These are phyloP conservation scores for Viola pubescens DNA, from an alignment of 441 rosid species.

Conservation along the genomic window DNA sequence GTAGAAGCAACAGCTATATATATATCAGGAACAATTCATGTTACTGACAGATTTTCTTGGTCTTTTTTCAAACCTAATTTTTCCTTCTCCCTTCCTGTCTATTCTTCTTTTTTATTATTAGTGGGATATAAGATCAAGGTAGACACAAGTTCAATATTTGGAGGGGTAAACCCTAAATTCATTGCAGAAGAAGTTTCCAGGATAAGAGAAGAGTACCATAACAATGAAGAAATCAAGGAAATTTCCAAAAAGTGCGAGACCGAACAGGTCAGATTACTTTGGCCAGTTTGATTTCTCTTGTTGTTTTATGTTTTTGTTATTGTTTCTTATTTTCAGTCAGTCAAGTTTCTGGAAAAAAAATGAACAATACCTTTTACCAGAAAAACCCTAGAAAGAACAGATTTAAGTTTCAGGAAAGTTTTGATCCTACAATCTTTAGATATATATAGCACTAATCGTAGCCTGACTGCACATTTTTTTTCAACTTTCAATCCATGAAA, in stretches of 20 bases:
- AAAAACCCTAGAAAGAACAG: too few species aligned
- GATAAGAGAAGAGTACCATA: conserved; percentile 35
- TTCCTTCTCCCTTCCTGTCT: neutral
- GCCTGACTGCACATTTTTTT: too few species aligned
- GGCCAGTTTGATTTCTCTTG: too few species aligned
- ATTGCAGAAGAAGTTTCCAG: conserved; percentile 31
- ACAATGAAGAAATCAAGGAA: conserved; percentile 24
- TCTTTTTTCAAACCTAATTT: too few species aligned
- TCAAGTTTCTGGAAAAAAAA: neutral
- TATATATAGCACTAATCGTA: too few species aligned
- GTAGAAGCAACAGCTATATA: neutral
- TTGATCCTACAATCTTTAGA: too few species aligned
- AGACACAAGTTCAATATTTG: conserved; percentile 35
- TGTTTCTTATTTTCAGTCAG: neutral
- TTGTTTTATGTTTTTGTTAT: neutral
- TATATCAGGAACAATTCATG: neutral
- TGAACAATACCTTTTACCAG: too few species aligned
- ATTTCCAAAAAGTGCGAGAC: conserved; percentile 28
- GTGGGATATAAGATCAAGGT: conserved; percentile 50
- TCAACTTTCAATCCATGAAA: neutral
- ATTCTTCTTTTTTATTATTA: conserved; percentile 7
- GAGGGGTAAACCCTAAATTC: conserved; percentile 30
- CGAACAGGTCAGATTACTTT: conserved; percentile 24
- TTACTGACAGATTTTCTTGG: neutral
- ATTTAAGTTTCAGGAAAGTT: too few species aligned